Evolutionary conservation across 2,329 filamentous ascomycete species (phyloP).

Genomic region (Emericellopsis atlantica): DNA sequence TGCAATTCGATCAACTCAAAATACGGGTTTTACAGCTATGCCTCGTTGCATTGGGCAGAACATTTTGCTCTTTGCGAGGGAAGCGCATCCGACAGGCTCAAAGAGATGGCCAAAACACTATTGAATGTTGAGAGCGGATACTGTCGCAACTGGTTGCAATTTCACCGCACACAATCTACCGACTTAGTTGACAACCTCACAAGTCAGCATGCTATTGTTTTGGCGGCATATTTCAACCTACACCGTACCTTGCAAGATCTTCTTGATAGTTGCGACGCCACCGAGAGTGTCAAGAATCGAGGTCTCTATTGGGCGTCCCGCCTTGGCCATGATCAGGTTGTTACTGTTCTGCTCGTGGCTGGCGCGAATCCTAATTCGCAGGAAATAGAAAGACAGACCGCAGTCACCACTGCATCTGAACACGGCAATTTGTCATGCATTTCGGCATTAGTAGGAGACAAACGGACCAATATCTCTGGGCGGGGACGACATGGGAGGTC

Average conservation of each 20-base stretch:
- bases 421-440: slow-evolving; percentile 14
- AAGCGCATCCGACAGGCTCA: slow-evolving; percentile 7
- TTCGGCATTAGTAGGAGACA: slow-evolving; percentile 10
- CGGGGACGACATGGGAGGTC: slow-evolving; percentile 11
- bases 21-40: slow-evolving; percentile 20
- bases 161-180: slow-evolving; percentile 11
- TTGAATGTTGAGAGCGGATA: slow-evolving; percentile 6
- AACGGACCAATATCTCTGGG: slow-evolving; percentile 10
- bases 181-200: slow-evolving; percentile 9
- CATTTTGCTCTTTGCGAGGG: slow-evolving; percentile 14
- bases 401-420: slow-evolving; percentile 15
- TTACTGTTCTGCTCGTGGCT: slow-evolving; percentile 10
- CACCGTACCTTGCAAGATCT: slow-evolving; percentile 8
- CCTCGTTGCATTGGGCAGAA: slow-evolving; percentile 20
- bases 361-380: slow-evolving; percentile 9
- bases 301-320: slow-evolving; percentile 18
- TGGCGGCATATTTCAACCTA: slow-evolving; percentile 19
- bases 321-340: slow-evolving; percentile 9
- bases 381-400: slow-evolving; percentile 9
- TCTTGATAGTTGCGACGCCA: slow-evolving; percentile 4
- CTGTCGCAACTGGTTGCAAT: slow-evolving; percentile 19
- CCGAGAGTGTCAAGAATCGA: slow-evolving; percentile 5
- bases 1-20: slow-evolving; percentile 10
- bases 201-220: slow-evolving; percentile 10
- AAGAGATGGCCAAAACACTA: slow-evolving; percentile 6